Conservation (phyloP, 305 asterid species). For the Andrographis paniculata region DNA sequence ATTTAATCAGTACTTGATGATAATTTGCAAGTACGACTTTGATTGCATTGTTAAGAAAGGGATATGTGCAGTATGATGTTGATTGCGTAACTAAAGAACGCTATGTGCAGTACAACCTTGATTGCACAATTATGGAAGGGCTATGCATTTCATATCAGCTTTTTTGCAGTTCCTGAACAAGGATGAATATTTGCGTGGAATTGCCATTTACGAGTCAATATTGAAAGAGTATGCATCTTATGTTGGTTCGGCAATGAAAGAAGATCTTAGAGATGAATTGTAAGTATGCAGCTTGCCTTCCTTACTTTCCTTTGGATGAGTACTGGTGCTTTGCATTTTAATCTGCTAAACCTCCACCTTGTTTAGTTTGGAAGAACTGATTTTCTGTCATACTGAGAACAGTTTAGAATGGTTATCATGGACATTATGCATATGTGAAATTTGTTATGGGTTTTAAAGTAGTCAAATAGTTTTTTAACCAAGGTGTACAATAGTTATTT, state of each 20-base stretch:
- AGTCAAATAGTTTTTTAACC: too few relatives aligned
- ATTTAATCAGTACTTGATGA: not conserved
- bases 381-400: not conserved
- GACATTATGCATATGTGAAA: not conserved
- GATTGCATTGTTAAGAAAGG: not conserved
- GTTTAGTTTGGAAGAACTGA: not conserved
- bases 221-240: slow-evolving; percentile 69
- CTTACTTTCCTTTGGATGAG: slow-evolving; percentile 1
- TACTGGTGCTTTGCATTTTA: not conserved
- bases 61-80: too few relatives aligned
- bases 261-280: slow-evolving; percentile 42
- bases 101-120: not conserved
- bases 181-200: slow-evolving; percentile 82
- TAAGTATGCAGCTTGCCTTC: slow-evolving; percentile 16
- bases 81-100: not conserved
- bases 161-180: slow-evolving; percentile 72
- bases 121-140: not conserved
- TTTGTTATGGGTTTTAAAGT: too few relatives aligned
- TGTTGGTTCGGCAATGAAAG: slow-evolving; percentile 31
- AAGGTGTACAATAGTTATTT: too few relatives aligned
- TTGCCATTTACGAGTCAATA: slow-evolving; percentile 58
- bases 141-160: not conserved
- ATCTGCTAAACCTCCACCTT: not conserved
- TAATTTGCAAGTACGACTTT: not conserved
- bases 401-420: not conserved